These are phyloP conservation scores for Neospermospora avenae DNA, from an alignment of 2,329 filamentous ascomycete species.

Conservation along the genomic window DNA sequence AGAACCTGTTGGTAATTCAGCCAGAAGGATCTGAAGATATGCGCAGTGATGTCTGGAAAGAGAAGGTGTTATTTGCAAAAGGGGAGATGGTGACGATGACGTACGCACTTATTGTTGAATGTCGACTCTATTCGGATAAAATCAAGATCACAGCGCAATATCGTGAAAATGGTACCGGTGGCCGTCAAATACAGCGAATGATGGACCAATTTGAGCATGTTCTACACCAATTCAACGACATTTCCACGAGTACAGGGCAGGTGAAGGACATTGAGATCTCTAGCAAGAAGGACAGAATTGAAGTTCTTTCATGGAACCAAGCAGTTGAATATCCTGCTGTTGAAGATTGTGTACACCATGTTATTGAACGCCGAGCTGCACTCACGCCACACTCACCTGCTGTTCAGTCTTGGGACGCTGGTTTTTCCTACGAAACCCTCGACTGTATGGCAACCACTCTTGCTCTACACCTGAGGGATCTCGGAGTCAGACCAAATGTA, in stretches of 20 bases:
- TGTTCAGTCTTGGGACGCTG: conserved; percentile 22
- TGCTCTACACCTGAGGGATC: conserved; percentile 8
- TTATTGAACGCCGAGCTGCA: conserved; percentile 11
- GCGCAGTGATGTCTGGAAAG: not conserved
- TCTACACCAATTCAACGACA: not conserved
- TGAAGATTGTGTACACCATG: conserved; percentile 13
- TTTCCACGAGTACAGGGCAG: not conserved
- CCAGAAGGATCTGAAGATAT: conserved; percentile 3
- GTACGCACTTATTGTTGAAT: conserved; percentile 1
- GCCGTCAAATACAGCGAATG: conserved; percentile 6
- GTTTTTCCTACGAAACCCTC: conserved; percentile 22
- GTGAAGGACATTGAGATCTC: not conserved
- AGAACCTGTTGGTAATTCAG: conserved; percentile 22
- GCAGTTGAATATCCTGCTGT: not conserved
- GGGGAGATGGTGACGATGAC: conserved; percentile 9
- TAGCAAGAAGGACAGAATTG: not conserved
- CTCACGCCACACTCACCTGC: conserved; percentile 15
- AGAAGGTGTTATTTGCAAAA: not conserved
- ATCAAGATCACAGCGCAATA: conserved; percentile 2
- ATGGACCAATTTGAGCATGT: conserved; percentile 7
- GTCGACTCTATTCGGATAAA: not conserved
- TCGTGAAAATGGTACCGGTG: not conserved
- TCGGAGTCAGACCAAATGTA: conserved; percentile 15
- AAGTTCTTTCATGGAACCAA: not conserved
- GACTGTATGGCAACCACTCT: conserved; percentile 11